Evolutionary conservation across 495 filamentous ascomycete species (phyloP), one percentile per base, ranked within the genome.

Genomic region (Umbilicaria muhlenbergii): DNA sequence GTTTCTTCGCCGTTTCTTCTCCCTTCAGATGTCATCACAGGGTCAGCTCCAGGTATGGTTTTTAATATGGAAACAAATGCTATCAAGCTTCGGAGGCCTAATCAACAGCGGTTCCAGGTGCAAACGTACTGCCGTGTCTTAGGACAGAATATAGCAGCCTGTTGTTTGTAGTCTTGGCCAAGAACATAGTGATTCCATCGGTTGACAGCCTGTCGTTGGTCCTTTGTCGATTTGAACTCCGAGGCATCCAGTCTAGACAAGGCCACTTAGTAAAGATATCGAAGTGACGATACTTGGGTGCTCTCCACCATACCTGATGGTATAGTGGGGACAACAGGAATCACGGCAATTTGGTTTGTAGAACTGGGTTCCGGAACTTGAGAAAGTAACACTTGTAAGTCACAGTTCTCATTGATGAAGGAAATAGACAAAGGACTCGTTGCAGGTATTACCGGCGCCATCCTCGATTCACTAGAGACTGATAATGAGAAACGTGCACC

Each of bases 291-390:
- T 7, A n/a, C 13, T 32, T 28, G 24, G 6, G 8, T 28, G 24
- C 24, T 13, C 21, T 34, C 21, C 44, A 19, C 42, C 54, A 28
- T 58, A 77, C 77, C 91, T 79, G 49, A 96, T 78, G 1, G 87
- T 92, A 59, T 96, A 94, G 49, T 94, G 86, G n/a, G 87, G 86
- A 57, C 91, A 98, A 55, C 91, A 98, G 44, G 86, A 83, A 43
- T 77, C 64, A 37, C 64, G 71, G 52, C 80, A 74, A 60, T 96
- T 86, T 43, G 86, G 91, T 51, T 91, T 86, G 67, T 98, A 98
- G 50, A 94, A 73, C n/a, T 89, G 66, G n/a, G 68, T 75, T 8
- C 80, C 80, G 34, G 80, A 83, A 58, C 78, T 63, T 39, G 56
- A 50, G 32, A 17, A 21, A 40, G 10, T 10, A 31, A 39, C 17